Conservation (phyloP, 768 basidiomycete species). For the Suillus cothurnatus region DNA sequence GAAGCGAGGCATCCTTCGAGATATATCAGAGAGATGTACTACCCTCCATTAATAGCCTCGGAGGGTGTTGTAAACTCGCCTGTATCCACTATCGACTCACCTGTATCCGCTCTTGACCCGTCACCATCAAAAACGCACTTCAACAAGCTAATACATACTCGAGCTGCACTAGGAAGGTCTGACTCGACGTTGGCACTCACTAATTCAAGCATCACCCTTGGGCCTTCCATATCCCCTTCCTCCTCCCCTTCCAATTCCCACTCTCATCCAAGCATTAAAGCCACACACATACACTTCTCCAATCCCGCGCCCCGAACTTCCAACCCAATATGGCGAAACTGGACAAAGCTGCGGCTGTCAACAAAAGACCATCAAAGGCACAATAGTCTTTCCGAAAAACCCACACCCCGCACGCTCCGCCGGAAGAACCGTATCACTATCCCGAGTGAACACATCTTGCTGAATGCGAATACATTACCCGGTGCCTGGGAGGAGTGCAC, state of each 20-base stretch:
- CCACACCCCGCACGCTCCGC: conserved; percentile 25
- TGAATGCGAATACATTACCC: conserved; percentile 9
- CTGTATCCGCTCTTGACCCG: conserved; percentile 15
- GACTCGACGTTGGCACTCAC: conserved; percentile 24
- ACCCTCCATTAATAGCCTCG: conserved; percentile 21
- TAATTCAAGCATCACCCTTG: conserved; percentile 30
- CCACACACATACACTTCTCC: conserved; percentile 14
- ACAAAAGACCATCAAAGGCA: conserved; percentile 17
- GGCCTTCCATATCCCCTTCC: conserved; percentile 23
- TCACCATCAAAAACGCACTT: conserved; percentile 7
- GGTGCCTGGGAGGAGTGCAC: conserved; percentile 4
- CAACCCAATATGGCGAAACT: conserved; percentile 17
- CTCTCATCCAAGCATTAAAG: conserved; percentile 18
- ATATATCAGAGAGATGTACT: conserved; percentile 12
- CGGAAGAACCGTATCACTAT: conserved; percentile 18
- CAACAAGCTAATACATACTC: neutral
- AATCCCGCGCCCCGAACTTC: conserved; percentile 5
- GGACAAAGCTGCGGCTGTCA: conserved; percentile 7
- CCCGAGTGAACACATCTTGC: conserved; percentile 12
- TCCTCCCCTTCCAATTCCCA: conserved; percentile 25
- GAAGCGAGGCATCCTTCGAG: conserved; percentile 21
- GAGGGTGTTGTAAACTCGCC: conserved; percentile 25
- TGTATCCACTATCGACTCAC: conserved; percentile 13
- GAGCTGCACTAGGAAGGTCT: conserved; percentile 17
- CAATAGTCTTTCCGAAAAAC: conserved; percentile 12